Base-by-base conservation (phyloP, 192 early-diverging fungal species). In the Coemansia umbellata region DNA sequence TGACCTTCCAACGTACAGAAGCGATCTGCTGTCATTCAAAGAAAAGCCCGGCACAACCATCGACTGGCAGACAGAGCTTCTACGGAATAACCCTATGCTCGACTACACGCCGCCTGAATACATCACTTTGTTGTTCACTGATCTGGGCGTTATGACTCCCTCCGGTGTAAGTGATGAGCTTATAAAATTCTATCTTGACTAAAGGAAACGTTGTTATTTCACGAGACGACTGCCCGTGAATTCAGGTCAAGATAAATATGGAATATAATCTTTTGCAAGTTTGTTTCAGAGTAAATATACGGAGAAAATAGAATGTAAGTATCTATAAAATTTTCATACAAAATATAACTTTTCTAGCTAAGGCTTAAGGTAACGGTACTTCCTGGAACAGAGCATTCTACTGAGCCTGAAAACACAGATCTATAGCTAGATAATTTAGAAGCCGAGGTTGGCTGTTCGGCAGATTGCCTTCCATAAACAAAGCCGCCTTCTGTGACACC, bases 101-200 rank as follows among this genome's bases (percentile, higher is more conserved):
- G 94, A 97, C 69, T 95, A 93, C 60, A 95, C 94, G 4, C 94
- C 94, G 40, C 94, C 94, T 9, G 80, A 87, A 55, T 91, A 89
- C 63, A 90, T 97, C 28, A 88, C 88, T 9, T 63, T 95, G 17
- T 76, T 97, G 50, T 89, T 92, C 41, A 97, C 94, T 3, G 89
- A 97, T 63, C 64, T 90, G 37, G 94, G 94, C 19, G 89, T 95
- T 3, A 77, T 97, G 58, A 94, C 93, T 14, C 94, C 94, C 8
- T 84, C 85, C 7, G 91, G 88, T 40, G 93, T 95, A 4, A 83
- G 82, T 42, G 89, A 91, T 57, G 89, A 91, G 71, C 74, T 91
- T 36, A 91, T 91, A 62, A 91, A 91, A 63, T 76, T 89, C 58
- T 88, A 88, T 60, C 78, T 88, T 40, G 86, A 84, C 60, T 75